These are phyloP conservation scores for Phylloporus arenicola DNA, from an alignment of 768 basidiomycete species.

Conservation along the genomic window DNA sequence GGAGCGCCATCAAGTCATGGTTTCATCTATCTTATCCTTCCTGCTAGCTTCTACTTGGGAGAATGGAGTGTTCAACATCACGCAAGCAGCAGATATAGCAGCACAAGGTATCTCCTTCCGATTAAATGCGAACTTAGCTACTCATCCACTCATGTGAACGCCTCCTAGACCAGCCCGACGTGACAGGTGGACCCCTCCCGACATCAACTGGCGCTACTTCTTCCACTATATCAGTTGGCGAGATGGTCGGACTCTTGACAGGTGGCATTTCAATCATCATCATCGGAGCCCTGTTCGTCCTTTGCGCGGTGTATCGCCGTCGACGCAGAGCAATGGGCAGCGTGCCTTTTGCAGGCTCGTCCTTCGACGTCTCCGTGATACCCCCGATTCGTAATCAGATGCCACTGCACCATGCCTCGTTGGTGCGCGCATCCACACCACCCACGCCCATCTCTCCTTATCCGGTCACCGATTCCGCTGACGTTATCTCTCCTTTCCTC, in stretches of 20 bases:
- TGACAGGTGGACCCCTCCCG: conserved; percentile 14
- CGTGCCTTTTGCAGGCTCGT: not conserved
- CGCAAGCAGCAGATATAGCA: conserved; percentile 6
- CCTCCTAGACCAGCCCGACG: conserved; percentile 7
- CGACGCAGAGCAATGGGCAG: conserved; percentile 3
- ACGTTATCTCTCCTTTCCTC: conserved; percentile 23
- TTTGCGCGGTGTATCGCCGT: conserved; percentile 8
- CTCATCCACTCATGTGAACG: not conserved
- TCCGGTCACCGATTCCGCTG: conserved; percentile 14
- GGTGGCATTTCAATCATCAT: conserved; percentile 13
- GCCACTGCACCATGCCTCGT: not conserved
- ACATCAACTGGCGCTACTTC: conserved; percentile 5
- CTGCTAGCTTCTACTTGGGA: conserved; percentile 17
- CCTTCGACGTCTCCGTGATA: not conserved
- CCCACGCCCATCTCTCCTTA: not conserved
- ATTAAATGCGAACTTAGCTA: not conserved
- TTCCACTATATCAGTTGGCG: conserved; percentile 3
- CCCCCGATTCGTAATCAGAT: not conserved
- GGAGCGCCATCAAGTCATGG: not conserved
- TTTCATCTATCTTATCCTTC: not conserved
- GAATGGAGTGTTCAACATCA: conserved; percentile 11
- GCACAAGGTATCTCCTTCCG: conserved; percentile 6
- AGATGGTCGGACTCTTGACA: conserved; percentile 21
- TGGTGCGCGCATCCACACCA: not conserved
- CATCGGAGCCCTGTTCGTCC: conserved; percentile 10